Evolutionary conservation across 352 stramenopile species (phyloP).

Genomic region (Halophytophthora batemanensis): DNA sequence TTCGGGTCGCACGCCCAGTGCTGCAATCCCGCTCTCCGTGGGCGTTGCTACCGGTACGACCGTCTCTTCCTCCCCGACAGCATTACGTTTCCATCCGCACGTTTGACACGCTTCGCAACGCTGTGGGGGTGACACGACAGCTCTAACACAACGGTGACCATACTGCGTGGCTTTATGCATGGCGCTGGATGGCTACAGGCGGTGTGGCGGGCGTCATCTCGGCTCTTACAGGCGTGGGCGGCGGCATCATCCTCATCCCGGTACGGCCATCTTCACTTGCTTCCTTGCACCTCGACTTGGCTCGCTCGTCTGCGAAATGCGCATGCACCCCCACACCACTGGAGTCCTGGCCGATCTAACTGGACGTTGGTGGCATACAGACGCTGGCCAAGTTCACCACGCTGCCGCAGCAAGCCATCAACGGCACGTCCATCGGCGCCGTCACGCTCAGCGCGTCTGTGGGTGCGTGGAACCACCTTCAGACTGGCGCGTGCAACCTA

Average conservation of each 20-base stretch:
- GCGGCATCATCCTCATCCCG: slow-evolving; percentile 82
- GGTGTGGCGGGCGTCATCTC: slow-evolving; percentile 70
- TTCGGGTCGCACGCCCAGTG: slow-evolving; percentile 30
- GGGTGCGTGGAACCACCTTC: slow-evolving; percentile 70
- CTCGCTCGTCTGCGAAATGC: too few relatives aligned
- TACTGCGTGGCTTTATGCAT: background rate
- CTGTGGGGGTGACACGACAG: background rate
- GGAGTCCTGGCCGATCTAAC: background rate
- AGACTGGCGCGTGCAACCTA: slow-evolving; percentile 69
- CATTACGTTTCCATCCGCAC: background rate
- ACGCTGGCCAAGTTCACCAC: slow-evolving; percentile 78
- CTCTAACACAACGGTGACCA: background rate
- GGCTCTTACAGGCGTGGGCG: slow-evolving; percentile 75
- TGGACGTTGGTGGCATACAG: slow-evolving; percentile 23
- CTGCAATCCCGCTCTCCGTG: slow-evolving; percentile 41
- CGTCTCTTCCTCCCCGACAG: background rate
- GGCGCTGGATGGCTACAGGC: slow-evolving; percentile 23
- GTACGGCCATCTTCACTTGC: slow-evolving; percentile 18
- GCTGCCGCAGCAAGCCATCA: slow-evolving; percentile 76
- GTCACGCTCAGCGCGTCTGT: slow-evolving; percentile 67
- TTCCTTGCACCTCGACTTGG: background rate
- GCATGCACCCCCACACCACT: background rate
- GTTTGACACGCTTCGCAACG: background rate
- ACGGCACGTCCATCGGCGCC: slow-evolving; percentile 80
- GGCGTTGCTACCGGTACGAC: slow-evolving; percentile 35